Conservation (phyloP, 1,284 basidiomycete species). For the Pyrrhoderma noxium region DNA sequence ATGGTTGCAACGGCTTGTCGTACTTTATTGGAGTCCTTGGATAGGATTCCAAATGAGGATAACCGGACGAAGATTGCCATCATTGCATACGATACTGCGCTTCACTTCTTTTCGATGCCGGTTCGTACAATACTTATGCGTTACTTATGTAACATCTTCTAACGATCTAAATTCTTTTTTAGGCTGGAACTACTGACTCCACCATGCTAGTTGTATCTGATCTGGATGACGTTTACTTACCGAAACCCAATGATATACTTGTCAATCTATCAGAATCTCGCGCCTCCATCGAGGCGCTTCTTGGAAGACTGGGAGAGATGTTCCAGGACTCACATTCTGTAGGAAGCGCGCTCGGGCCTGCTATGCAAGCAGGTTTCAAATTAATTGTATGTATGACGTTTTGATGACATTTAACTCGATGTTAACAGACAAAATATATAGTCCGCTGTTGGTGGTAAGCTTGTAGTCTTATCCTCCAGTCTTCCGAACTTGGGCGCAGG, state of each 20-base stretch:
- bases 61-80: constrained; percentile 89
- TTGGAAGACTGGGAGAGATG: constrained; percentile 88
- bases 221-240: constrained; percentile 94
- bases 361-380: constrained; percentile 93
- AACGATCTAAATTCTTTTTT: constrained; percentile 4
- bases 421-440: constrained; percentile 24
- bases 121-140: constrained; percentile 34
- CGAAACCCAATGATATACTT: constrained; percentile 92
- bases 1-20: constrained; percentile 98
- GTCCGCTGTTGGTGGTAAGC: constrained; percentile 92
- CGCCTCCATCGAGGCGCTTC: constrained; percentile 74
- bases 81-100: constrained; percentile 85
- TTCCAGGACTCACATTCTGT: constrained; percentile 90
- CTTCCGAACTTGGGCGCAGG: constrained; percentile 88
- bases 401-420: background rate
- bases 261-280: constrained; percentile 89
- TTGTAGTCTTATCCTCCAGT: constrained; percentile 83
- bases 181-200: constrained; percentile 80
- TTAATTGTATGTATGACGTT: constrained; percentile 56
- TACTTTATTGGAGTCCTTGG: constrained; percentile 91
- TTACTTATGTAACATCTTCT: background rate
- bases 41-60: constrained; percentile 93
- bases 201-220: constrained; percentile 97
- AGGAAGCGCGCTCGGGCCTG: constrained; percentile 94
- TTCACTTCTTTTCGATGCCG: constrained; percentile 95